A percentile compares a stretch with the other conserved stretches of the same genome.
phyloP scores from a whole-genome alignment of 116 monocot species.

The Posidonia oceanica region DNA sequence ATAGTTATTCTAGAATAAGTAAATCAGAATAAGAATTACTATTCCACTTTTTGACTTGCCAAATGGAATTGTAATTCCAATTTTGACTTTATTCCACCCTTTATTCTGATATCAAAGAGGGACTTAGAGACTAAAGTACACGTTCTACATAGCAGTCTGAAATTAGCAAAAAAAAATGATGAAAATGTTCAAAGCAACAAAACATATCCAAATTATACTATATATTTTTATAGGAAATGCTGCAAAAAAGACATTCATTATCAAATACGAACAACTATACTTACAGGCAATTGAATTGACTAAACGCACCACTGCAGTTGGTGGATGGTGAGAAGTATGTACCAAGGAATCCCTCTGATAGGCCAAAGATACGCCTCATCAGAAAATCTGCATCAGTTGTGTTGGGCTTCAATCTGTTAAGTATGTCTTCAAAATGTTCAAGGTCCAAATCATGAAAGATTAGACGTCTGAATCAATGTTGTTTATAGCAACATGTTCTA shows the following conservation, averaged over 20 bases:
- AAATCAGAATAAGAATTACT: no score
- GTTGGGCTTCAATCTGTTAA: conserved; percentile 47
- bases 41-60: no score
- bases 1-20: no score
- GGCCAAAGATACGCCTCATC: conserved; percentile 46
- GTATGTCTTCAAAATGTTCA: conserved; percentile 31
- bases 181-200: no score
- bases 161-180: no score
- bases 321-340: not conserved
- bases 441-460: not conserved
- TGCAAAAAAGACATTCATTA: not conserved
- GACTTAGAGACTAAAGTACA: no score
- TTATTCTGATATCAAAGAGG: no score
- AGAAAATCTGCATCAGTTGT: conserved; percentile 37
- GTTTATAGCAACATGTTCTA: no score
- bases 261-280: not conserved
- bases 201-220: no score
- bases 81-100: no score
- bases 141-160: no score
- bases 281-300: not conserved
- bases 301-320: not conserved
- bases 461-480: not conserved
- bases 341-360: conserved; percentile 11
- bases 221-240: not conserved
- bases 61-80: no score